phyloP scores from a whole-genome alignment of 202 grass and related monocot species.

The Cymbopogon flexuosus region DNA sequence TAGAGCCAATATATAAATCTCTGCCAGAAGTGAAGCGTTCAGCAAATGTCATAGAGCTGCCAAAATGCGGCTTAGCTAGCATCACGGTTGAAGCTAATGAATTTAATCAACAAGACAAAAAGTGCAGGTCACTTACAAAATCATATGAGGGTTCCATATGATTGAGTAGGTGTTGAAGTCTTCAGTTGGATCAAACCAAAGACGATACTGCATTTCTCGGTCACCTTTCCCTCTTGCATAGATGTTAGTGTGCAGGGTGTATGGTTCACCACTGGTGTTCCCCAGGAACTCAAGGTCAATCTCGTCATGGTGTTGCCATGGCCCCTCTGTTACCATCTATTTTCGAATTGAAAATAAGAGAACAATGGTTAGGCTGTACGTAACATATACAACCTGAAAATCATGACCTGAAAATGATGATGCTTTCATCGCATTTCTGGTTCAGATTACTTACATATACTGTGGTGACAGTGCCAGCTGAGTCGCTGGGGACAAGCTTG shows the following conservation, averaged over 20 bases:
- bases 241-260: conserved; percentile 57
- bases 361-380: not conserved
- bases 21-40: not conserved
- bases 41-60: not conserved
- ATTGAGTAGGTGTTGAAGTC: conserved; percentile 56
- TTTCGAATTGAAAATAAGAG: not conserved
- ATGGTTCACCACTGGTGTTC: conserved; percentile 46
- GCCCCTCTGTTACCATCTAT: conserved; percentile 43
- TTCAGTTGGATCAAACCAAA: conserved; percentile 58
- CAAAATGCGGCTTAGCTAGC: not conserved
- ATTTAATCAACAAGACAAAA: not conserved
- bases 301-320: conserved; percentile 46
- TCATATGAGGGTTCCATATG: conserved; percentile 47
- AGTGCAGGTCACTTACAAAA: conserved; percentile 24
- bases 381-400: no score
- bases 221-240: conserved; percentile 44
- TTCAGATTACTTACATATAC: conserved; percentile 25
- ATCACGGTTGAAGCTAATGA: not conserved
- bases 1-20: no score
- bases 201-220: conserved; percentile 47
- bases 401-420: not conserved
- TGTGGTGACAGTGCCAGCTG: conserved; percentile 34
- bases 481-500: conserved; percentile 30
- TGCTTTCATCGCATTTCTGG: not conserved
- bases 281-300: conserved; percentile 62